Evolutionary conservation across 179 eudicot genomes (phyloP), one percentile per base, ranked within the genome.

Genomic region (Spinacia oleracea): DNA sequence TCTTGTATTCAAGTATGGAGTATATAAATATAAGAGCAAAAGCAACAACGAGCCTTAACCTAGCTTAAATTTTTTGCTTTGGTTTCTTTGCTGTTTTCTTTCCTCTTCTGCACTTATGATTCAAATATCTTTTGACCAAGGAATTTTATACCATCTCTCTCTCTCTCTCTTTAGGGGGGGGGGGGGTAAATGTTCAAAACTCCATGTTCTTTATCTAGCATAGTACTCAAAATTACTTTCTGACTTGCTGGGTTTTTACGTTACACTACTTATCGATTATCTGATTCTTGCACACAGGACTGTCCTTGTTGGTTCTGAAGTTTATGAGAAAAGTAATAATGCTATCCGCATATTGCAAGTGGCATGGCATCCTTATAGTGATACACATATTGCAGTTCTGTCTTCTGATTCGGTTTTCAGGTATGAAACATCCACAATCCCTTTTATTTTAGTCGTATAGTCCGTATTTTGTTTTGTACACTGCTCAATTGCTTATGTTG

Each of bases 341-440:
- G 81, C 83, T 42, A 87, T 95, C 27, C 88, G 92, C 58, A 78
- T 87, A 73, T 82, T 96, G 72, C 90, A 93, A 81, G 80, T 88
- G 73, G 81, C 80, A 63, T 96, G 99, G 99, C 99, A 96, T 86
- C 98, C 99, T 72, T 89, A 84, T 81, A 89, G 99, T 78, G 89
- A 89, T 72, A 80, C 90, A 53, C 99, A 96, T 88, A 73, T 96
- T 64, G 99, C 94, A 23, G 84, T 96, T 75, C 92, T 96, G 53
- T 93, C 99, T 78, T 96, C 98, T 62, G 99, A 96, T 90, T 91
- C 93, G 23, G 98, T 93, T 81, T 91, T 96, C 92, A 93, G 98
- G 98, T 95, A 83, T 58, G n/a, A 58, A 45, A 20, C 23, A 6
- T 6, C 46, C 25, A 1, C 45, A 6, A 9, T 18, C 23, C 70